phyloP scores from a whole-genome alignment of 495 filamentous ascomycete species.

The Penicillium dipodomyicola region DNA sequence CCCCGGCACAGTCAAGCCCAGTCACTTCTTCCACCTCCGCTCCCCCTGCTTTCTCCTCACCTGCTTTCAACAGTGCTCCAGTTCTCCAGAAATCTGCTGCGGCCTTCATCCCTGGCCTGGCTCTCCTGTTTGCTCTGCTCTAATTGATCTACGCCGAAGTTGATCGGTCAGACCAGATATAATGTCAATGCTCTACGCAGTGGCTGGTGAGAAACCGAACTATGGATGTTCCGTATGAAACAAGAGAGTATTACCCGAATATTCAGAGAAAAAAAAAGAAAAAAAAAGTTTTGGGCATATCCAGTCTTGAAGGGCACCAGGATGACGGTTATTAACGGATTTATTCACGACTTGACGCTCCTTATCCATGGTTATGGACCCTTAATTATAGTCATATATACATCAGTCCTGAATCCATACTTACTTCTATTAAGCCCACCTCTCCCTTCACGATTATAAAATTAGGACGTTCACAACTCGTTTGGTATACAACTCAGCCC shows the following conservation, averaged over 20 bases:
- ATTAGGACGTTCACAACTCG: background rate
- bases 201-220: background rate
- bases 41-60: conserved; percentile 15
- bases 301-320: conserved; percentile 8
- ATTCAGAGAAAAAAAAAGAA: conserved; percentile 8
- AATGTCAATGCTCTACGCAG: background rate
- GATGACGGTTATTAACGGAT: conserved; percentile 13
- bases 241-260: background rate
- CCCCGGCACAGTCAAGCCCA: conserved; percentile 8
- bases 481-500: background rate
- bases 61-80: conserved; percentile 25
- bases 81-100: conserved; percentile 23
- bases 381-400: conserved; percentile 12
- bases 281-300: conserved; percentile 16
- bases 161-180: background rate
- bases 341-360: conserved; percentile 12
- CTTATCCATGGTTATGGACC: conserved; percentile 11
- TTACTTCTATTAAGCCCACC: background rate
- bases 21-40: conserved; percentile 12
- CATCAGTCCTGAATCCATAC: background rate
- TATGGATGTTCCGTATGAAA: background rate
- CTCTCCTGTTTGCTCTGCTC: conserved; percentile 18
- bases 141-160: conserved; percentile 4
- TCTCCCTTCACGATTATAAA: background rate
- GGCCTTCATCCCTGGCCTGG: conserved; percentile 24